Conservation (phyloP, 1,284 basidiomycete species). For the Apiotrichum porosum region DNA sequence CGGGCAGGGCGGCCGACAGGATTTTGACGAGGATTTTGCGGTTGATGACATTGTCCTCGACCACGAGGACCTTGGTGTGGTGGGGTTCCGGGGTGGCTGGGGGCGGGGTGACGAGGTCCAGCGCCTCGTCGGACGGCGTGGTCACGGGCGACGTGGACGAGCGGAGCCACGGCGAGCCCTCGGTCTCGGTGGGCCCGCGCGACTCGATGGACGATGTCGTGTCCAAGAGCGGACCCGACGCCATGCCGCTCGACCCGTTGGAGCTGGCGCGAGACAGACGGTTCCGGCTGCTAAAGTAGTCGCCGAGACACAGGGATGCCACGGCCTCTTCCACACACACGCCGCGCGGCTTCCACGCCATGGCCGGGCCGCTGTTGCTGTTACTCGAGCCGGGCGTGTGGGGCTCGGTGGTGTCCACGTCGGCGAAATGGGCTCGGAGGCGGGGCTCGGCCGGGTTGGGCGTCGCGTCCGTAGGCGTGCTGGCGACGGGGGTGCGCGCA, state of each 20-base stretch:
- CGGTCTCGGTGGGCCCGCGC: not conserved
- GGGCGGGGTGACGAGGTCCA: not conserved
- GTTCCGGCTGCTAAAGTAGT: slow-evolving; percentile 31
- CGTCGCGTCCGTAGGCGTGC: slow-evolving; percentile 1
- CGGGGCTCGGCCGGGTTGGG: not conserved
- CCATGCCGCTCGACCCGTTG: not conserved
- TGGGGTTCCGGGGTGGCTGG: not conserved
- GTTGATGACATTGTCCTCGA: slow-evolving; percentile 47
- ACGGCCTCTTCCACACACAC: slow-evolving; percentile 36
- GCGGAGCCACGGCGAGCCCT: not conserved
- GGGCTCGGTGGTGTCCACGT: too few relatives aligned
- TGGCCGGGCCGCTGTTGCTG: not conserved
- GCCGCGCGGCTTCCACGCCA: slow-evolving; percentile 29
- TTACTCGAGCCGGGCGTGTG: not conserved
- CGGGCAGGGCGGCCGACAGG: slow-evolving; percentile 25
- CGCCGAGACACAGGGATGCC: slow-evolving; percentile 35
- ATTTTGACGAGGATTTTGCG: slow-evolving; percentile 45
- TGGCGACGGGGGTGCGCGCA: not conserved
- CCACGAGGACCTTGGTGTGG: slow-evolving; percentile 35
- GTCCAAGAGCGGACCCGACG: not conserved
- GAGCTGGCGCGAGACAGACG: not conserved
- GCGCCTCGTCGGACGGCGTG: not conserved
- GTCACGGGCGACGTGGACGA: not conserved
- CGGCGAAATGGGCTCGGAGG: slow-evolving; percentile 9
- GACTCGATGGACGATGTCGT: not conserved